Evolutionary conservation across 345 rosid species (phyloP).

Genomic region (Eucalyptus marginata): DNA sequence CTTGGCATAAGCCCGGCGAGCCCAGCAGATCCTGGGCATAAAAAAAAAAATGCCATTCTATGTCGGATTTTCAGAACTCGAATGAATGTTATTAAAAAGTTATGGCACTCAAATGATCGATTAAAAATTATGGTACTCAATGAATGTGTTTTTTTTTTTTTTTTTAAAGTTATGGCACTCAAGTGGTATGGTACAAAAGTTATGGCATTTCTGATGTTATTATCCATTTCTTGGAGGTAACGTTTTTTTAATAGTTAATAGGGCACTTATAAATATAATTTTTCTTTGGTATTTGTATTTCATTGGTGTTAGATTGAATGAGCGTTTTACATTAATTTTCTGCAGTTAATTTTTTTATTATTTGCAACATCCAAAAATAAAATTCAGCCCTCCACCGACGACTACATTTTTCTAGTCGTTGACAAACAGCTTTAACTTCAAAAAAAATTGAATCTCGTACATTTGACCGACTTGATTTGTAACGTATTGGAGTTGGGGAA

Average conservation of each 20-base stretch:
- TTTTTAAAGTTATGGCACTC: too few species aligned
- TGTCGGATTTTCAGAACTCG: too few species aligned
- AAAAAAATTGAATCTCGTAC: too few species aligned
- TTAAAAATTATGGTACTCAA: too few species aligned
- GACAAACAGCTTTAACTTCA: background rate
- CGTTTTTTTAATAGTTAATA: background rate
- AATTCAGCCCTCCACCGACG: background rate
- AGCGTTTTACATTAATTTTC: background rate
- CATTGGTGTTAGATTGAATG: background rate
- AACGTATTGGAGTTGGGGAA: background rate
- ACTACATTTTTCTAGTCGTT: background rate
- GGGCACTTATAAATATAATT: background rate
- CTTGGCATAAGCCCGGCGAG: too few species aligned
- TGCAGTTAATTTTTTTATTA: background rate
- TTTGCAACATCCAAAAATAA: background rate
- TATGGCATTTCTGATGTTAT: too few species aligned
- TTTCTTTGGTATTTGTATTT: background rate
- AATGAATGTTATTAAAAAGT: too few species aligned
- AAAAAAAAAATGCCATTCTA: too few species aligned
- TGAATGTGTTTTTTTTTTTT: too few species aligned
- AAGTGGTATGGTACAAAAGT: accelerated
- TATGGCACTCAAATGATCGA: too few species aligned
- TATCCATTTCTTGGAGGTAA: background rate
- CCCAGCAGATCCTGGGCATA: too few species aligned
- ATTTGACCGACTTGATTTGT: background rate